Evolutionary conservation across 345 rosid genomes (phyloP).

Genomic region (Anacardium occidentale): DNA sequence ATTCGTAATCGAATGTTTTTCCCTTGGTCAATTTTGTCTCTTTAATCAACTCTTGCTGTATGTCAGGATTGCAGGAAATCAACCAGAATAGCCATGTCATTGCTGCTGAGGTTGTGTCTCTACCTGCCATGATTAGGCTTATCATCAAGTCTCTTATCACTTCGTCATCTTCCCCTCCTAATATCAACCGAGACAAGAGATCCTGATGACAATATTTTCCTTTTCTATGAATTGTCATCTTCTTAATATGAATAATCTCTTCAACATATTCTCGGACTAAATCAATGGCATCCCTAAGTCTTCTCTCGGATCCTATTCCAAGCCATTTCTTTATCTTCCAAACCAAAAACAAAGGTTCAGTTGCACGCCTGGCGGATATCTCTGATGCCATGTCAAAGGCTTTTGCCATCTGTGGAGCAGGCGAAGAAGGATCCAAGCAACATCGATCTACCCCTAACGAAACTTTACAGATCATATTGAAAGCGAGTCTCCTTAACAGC

Average conservation of each 20-base stretch:
- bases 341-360: slow-evolving; percentile 42
- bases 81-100: slow-evolving; percentile 66
- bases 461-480: slow-evolving; percentile 48
- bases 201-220: slow-evolving; percentile 27
- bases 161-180: slow-evolving; percentile 38
- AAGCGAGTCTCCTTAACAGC: slow-evolving; percentile 48
- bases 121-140: slow-evolving; percentile 66
- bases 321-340: slow-evolving; percentile 69
- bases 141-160: slow-evolving; percentile 50
- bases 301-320: slow-evolving; percentile 56
- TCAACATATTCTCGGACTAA: slow-evolving; percentile 31
- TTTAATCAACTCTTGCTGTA: slow-evolving; percentile 32
- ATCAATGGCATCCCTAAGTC: slow-evolving; percentile 44
- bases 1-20: slow-evolving; percentile 29
- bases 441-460: slow-evolving; percentile 51
- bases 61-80: slow-evolving; percentile 36
- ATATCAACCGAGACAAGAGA: slow-evolving; percentile 44
- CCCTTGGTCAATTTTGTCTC: slow-evolving; percentile 36
- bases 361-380: slow-evolving; percentile 58
- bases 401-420: slow-evolving; percentile 30
- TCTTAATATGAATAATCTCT: slow-evolving; percentile 33
- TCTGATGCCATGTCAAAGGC: slow-evolving; percentile 60
- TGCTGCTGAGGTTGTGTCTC: slow-evolving; percentile 67
- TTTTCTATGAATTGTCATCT: background rate
- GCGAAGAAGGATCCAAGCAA: slow-evolving; percentile 35